Base-by-base conservation (phyloP, 495 filamentous ascomycete genomes). In the Neurospora sp. region DNA sequence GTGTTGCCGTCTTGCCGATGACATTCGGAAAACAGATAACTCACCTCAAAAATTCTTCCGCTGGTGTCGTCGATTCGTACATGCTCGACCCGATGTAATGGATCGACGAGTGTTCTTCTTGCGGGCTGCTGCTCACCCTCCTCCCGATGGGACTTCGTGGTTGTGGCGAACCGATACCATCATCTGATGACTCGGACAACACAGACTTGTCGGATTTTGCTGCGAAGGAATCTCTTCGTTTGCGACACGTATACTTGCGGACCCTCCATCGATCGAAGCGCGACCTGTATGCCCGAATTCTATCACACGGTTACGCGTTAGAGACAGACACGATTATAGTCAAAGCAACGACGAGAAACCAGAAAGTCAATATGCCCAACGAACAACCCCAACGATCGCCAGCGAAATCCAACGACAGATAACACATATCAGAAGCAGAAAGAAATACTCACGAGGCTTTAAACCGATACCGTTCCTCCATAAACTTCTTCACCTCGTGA, bases 261-360 rank as follows among this genome's bases (percentile, higher is more conserved):
- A 85, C 72, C n/a, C 80, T 79, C 84, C 84, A 86, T 74, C 76
- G 79, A 39, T 83, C 79, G 71, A 86, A 79, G n/a, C 84, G 81
- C 0, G 83, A 84, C 70, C 83, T 76, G 70, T 85, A 86, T 35
- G 84, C 84, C 11, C 83, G 82, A 27, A 74, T 82, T 2, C 83
- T 84, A 35, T 16, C 40, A 14, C 11, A 12, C 38, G 11, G 11
- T 37, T 39, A 40, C 14, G 20, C 18, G 18, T 11, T 41, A 71
- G 39, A 60, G 38, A 49, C n/a, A 10, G 11, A 27, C 6, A 71
- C 38, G 44, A 39, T 37, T 5, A 40, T 18, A 18, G 44, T 40
- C 35, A 18, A 49, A 38, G 35, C 40, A 9, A 66, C 10, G 39
- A 37, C 20, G 46, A 62, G 23, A 42, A 8, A 27, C n/a, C n/a